Conservation (phyloP, 2,329 filamentous ascomycete species). For the Hypoxylon rubiginosum region DNA sequence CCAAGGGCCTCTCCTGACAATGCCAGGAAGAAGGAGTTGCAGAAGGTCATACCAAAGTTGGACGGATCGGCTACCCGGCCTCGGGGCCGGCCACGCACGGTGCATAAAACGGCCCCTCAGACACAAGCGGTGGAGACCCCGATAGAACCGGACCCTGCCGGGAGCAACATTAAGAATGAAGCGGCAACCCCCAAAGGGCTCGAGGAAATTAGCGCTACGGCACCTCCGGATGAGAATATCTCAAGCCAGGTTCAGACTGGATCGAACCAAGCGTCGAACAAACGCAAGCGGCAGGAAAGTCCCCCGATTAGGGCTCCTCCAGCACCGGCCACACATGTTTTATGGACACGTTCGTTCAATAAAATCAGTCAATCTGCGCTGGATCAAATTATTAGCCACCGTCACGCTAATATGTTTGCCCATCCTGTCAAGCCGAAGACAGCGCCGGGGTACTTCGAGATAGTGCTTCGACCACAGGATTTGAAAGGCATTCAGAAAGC, state of each 20-base stretch:
- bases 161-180: slow-evolving; percentile 70
- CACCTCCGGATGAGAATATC: slow-evolving; percentile 66
- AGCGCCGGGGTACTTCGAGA: slow-evolving; percentile 80
- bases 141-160: slow-evolving; percentile 57
- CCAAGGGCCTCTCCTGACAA: slow-evolving; percentile 53
- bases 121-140: slow-evolving; percentile 64
- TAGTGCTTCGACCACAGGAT: slow-evolving; percentile 81
- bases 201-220: slow-evolving; percentile 69
- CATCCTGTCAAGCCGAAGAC: slow-evolving; percentile 80
- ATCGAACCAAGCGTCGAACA: slow-evolving; percentile 57
- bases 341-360: slow-evolving; percentile 81
- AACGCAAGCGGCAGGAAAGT: slow-evolving; percentile 70
- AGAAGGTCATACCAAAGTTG: slow-evolving; percentile 49
- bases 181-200: slow-evolving; percentile 66
- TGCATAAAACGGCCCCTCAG: slow-evolving; percentile 50
- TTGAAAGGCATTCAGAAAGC: slow-evolving; percentile 82
- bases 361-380: slow-evolving; percentile 79
- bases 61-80: slow-evolving; percentile 43
- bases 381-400: slow-evolving; percentile 82
- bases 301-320: slow-evolving; percentile 61
- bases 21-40: slow-evolving; percentile 53
- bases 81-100: slow-evolving; percentile 53
- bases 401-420: slow-evolving; percentile 83
- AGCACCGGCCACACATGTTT: slow-evolving; percentile 74
- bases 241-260: slow-evolving; percentile 56